phyloP scores from a whole-genome alignment of 2,329 filamentous ascomycete species.

The Neofusicoccum parvum region DNA sequence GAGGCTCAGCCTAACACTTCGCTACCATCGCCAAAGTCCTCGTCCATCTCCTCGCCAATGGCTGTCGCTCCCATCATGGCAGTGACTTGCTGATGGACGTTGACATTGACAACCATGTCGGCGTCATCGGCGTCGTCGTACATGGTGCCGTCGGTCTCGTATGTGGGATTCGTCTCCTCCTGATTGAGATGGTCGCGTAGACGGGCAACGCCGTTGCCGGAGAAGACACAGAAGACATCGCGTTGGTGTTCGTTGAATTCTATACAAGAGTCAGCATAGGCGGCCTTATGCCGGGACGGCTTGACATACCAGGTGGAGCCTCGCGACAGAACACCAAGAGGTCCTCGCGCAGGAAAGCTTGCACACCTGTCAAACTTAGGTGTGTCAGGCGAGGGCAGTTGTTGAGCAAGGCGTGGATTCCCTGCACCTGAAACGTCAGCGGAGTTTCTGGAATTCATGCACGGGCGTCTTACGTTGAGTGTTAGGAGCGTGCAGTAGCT shows the following conservation, averaged over 20 bases:
- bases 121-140: constrained; percentile 24
- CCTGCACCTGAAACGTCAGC: constrained; percentile 57
- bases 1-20: constrained; percentile 42
- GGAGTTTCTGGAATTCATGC: not conserved
- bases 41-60: constrained; percentile 45
- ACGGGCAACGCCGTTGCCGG: constrained; percentile 76
- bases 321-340: constrained; percentile 83
- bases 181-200: constrained; percentile 78
- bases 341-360: constrained; percentile 84
- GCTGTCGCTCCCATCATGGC: constrained; percentile 41
- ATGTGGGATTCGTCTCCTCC: constrained; percentile 32
- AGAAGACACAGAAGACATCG: constrained; percentile 97
- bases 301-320: constrained; percentile 68
- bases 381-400: constrained; percentile 91
- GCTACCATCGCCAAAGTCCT: constrained; percentile 49
- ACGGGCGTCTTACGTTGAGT: constrained; percentile 64
- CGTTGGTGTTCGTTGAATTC: constrained; percentile 97
- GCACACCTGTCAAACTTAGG: constrained; percentile 89
- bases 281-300: not conserved
- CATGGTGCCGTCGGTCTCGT: constrained; percentile 33
- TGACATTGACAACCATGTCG: constrained; percentile 39
- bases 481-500: constrained; percentile 91
- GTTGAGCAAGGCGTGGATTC: constrained; percentile 86
- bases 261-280: constrained; percentile 37
- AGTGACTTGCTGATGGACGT: constrained; percentile 39